Conservation (phyloP, 208 protist genomes). For the Endotrypanum monterogeii region DNA sequence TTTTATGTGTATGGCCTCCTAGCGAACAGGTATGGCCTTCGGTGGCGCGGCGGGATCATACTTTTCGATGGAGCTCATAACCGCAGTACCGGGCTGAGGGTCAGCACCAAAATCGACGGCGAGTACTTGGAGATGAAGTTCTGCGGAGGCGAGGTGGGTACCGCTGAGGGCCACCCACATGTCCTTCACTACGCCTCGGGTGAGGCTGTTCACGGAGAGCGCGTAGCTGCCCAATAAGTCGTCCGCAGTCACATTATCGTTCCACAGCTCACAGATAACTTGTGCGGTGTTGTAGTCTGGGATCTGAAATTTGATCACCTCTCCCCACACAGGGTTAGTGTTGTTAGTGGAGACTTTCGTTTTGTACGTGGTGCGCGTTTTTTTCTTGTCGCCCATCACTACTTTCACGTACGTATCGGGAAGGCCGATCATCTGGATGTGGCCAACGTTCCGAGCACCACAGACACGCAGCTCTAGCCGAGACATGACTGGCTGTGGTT, state of each 20-base stretch:
- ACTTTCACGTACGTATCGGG: constrained; percentile 74
- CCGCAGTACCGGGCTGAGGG: constrained; percentile 8
- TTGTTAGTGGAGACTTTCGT: constrained; percentile 45
- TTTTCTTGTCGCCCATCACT: constrained; percentile 40
- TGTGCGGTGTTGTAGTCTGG: constrained; percentile 50
- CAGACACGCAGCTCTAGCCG: constrained; percentile 71
- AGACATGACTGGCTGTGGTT: constrained; percentile 34
- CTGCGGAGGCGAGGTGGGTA: constrained; percentile 46
- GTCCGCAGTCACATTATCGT: constrained; percentile 67
- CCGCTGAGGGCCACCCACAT: constrained; percentile 52
- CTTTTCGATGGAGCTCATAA: constrained; percentile 30
- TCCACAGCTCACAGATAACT: constrained; percentile 68
- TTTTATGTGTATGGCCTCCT: constrained; percentile 14
- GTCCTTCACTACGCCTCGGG: constrained; percentile 62
- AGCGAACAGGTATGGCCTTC: constrained; percentile 10
- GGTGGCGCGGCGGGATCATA: constrained; percentile 5
- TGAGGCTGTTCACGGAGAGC: constrained; percentile 56
- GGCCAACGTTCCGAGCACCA: constrained; percentile 56
- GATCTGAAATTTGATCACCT: constrained; percentile 76
- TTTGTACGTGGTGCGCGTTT: constrained; percentile 47
- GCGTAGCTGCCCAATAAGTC: constrained; percentile 58
- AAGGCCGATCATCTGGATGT: constrained; percentile 47
- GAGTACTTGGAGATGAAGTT: constrained; percentile 65
- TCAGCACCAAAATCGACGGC: constrained; percentile 76
- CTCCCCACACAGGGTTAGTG: constrained; percentile 71